These are phyloP conservation scores for Magnaporthiopsis rhizophila DNA, from an alignment of 2,329 filamentous ascomycete genomes.

Conservation along the genomic window DNA sequence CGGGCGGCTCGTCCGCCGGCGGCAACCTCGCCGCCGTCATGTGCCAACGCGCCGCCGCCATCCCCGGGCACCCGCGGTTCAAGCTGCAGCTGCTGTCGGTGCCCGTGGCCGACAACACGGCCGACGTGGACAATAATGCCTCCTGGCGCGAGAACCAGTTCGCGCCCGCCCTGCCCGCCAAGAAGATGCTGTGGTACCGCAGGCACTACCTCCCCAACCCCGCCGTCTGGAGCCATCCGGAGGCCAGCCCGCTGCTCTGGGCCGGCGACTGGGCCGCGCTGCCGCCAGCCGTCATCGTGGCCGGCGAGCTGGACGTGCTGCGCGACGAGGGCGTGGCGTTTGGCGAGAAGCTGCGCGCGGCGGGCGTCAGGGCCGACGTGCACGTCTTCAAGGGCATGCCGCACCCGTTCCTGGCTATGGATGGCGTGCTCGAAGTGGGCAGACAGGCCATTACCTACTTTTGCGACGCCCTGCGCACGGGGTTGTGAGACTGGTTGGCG, in stretches of 20 bases:
- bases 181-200: conserved; percentile 56
- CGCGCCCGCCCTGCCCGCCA: conserved; percentile 42
- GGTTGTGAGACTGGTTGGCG: not conserved
- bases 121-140: conserved; percentile 30
- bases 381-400: conserved; percentile 46
- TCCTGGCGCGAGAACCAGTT: conserved; percentile 44
- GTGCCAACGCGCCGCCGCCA: conserved; percentile 14
- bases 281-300: conserved; percentile 42
- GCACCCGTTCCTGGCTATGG: conserved; percentile 52
- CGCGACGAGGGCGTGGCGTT: conserved; percentile 45
- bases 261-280: conserved; percentile 38
- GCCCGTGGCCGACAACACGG: conserved; percentile 51
- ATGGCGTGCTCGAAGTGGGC: conserved; percentile 43
- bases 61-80: conserved; percentile 21
- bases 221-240: conserved; percentile 36
- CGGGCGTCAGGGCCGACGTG: conserved; percentile 39
- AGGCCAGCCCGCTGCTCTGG: conserved; percentile 47
- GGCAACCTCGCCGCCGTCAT: conserved; percentile 19
- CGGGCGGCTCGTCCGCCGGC: conserved; percentile 22
- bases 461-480: conserved; percentile 20
- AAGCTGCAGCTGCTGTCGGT: conserved; percentile 43
- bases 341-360: conserved; percentile 35
- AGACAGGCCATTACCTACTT: conserved; percentile 39
- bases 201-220: conserved; percentile 44
- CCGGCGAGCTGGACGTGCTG: conserved; percentile 50